A percentile compares a stretch with the other conserved stretches of the same genome.
Evolutionary conservation across 805 yeast genomes (phyloP).

Genomic region (Schizosaccharomyces pombe): DNA sequence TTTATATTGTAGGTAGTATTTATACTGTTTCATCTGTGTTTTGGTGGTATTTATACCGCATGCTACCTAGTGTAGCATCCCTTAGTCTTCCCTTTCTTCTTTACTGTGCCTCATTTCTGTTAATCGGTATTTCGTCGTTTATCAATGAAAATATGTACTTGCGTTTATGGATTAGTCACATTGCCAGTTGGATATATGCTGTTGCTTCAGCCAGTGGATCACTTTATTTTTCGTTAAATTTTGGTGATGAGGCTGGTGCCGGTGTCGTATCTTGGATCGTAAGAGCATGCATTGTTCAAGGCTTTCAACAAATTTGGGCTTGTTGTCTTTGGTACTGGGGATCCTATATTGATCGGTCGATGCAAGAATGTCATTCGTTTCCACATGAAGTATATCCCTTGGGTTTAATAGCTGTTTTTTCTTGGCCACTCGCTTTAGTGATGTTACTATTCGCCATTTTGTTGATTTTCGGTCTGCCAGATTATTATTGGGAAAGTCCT

Average conservation of each 20-base stretch:
- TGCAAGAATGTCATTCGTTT: neutral
- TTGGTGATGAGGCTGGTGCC: slow-evolving; percentile 3
- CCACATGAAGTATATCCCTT: neutral
- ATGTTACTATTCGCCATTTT: neutral
- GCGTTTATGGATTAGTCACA: neutral
- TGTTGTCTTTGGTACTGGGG: slow-evolving; percentile 4
- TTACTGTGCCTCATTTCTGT: neutral
- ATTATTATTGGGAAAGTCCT: slow-evolving; percentile 2
- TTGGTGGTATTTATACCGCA: slow-evolving; percentile 2
- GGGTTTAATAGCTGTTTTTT: neutral
- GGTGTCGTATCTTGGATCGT: slow-evolving; percentile 1
- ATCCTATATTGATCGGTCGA: neutral
- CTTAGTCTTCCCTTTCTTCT: neutral
- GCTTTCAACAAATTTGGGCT: neutral
- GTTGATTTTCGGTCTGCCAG: slow-evolving; percentile 1
- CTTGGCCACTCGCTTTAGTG: neutral
- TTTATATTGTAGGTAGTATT: neutral
- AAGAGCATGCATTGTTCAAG: slow-evolving; percentile 3
- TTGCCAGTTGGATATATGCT: neutral
- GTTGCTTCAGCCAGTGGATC: slow-evolving; percentile 3
- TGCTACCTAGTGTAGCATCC: neutral
- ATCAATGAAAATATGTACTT: neutral
- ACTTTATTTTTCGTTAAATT: slow-evolving; percentile 1
- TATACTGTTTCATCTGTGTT: neutral
- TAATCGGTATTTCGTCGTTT: neutral